Base-by-base conservation (phyloP, 768 basidiomycete species). In the Neoboletus subvelutipes region DNA sequence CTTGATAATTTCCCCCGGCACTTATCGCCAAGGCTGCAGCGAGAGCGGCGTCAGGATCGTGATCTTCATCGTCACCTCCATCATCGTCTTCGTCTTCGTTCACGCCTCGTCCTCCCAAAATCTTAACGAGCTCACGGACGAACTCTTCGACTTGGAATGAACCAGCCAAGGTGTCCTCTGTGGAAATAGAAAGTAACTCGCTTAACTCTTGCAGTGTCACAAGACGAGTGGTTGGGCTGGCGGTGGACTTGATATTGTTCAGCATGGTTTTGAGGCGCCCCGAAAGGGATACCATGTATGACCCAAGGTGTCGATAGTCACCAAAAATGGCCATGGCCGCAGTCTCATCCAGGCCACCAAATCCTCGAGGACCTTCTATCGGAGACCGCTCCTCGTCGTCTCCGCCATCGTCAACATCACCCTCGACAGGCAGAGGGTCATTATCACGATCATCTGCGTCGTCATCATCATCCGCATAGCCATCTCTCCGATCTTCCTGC, bases 141-240 rank as follows among this genome's bases (percentile, higher is more conserved):
- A 92, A 98, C 36, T 86, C 83, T 64, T 96, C 94, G 22, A 95
- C 88, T 61, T 90, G 91, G 76, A 99, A 96, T n/a, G 91, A 95
- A 41, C 94, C 94, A 10, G 92, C 90, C 45, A 99, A 78, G 8
- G 94, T 98, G 70, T 99, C 97, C 75, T 98, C 96, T 2, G 94
- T 98, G 73, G 92, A 93, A 75, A 98, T 95, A 58, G 92, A 91
- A 54, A 99, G 84, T 34, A 98, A 73, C 70, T 98, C 96, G 75
- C 92, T 94, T 51, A 97, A 82, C 67, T 99, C 96, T 68, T 98
- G 94, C 29, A 99, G 77, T 5, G 95, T 94, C 43, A 93, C 76
- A 29, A 98, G 83, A 47, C 94, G 88, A 40, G 87, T 90, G 0
- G 89, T 92, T 12, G 91, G 87, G 69, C 91, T 91, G 33, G 92